Percentiles rank a stretch among this genome's conserved stretches.
Conservation (phyloP, 2,329 filamentous ascomycete genomes). For the Macrophomina phaseolina region DNA sequence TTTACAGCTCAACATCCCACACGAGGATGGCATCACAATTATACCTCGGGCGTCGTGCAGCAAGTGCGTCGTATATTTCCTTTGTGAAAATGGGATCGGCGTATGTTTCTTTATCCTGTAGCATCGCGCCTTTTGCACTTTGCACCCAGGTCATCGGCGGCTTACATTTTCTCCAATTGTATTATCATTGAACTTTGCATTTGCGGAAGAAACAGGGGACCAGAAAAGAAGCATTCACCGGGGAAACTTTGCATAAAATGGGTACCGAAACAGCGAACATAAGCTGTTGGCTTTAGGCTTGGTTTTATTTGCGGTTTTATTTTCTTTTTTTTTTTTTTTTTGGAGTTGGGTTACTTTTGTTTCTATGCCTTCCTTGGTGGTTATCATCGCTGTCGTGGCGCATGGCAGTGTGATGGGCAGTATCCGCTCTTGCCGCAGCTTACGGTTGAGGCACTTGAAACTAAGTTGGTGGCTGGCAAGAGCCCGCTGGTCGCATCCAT, state of each 20-base stretch:
- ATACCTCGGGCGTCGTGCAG: background rate
- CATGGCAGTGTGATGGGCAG: no score
- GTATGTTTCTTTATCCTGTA: background rate
- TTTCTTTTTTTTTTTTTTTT: background rate
- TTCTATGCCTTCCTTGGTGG: no score
- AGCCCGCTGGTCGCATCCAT: no score
- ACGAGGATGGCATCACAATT: background rate
- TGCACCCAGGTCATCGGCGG: background rate
- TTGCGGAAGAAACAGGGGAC: background rate
- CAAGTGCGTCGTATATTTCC: background rate
- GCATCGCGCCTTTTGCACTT: background rate
- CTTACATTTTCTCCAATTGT: slow-evolving; percentile 3
- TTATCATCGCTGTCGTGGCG: no score
- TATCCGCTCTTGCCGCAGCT: no score
- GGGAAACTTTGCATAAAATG: background rate
- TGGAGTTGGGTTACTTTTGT: background rate
- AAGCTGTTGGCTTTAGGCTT: background rate
- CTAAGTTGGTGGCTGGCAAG: no score
- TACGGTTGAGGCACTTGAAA: no score
- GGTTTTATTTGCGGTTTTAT: background rate
- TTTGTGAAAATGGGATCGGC: background rate
- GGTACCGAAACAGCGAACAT: background rate
- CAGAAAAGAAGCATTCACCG: background rate
- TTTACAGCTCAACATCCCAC: background rate
- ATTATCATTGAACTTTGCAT: background rate